Evolutionary conservation across 1,139 yeast species (phyloP), one percentile per base, ranked within the genome.

Genomic region (Yamadazyma aaseri): DNA sequence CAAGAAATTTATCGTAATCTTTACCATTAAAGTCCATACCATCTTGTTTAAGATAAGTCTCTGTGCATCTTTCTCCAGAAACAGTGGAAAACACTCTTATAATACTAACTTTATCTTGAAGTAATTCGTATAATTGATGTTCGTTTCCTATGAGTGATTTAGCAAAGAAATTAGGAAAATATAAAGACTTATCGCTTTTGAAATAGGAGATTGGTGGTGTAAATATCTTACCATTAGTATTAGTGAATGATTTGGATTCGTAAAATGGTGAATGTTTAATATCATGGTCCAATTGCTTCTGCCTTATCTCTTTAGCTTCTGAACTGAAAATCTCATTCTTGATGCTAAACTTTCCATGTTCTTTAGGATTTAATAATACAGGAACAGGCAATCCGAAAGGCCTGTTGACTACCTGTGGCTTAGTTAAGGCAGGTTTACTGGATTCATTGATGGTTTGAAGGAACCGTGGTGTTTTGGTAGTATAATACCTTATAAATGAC

Each of bases 211-310:
- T 65, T 1, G 97, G 97, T 0, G 96, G 79, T 12, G 74, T 66
- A 63, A 89, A 92, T 45, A 89, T 71, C 60, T 89, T 87, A 22
- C 97, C 97, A 28, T 80, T 76, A 3, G 94, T 85, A 47, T 82
- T 82, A 33, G 83, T 69, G 55, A 81, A 90, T 1, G 86, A 80
- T 51, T 86, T 83, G 46, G 87, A 72, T 47, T 89, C 95, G 49
- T 83, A 82, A 67, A 87, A 80, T 17, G 94, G 89, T n/a, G 96
- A 85, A 50, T 83, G 86, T 24, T 86, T 78, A 45, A 89, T 74
- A 55, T 89, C 97, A 40, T 78, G 73, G 50, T 86, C 89, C 40
- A 86, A 62, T 41, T 65, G 61, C 41, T 58, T 54, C 38, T 66
- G 71, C 70, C 87, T 59, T 56, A 74, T 46, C 68, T 81, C 71